These are phyloP conservation scores for Populus hybrid DNA, from an alignment of 441 rosid species.

Conservation along the genomic window DNA sequence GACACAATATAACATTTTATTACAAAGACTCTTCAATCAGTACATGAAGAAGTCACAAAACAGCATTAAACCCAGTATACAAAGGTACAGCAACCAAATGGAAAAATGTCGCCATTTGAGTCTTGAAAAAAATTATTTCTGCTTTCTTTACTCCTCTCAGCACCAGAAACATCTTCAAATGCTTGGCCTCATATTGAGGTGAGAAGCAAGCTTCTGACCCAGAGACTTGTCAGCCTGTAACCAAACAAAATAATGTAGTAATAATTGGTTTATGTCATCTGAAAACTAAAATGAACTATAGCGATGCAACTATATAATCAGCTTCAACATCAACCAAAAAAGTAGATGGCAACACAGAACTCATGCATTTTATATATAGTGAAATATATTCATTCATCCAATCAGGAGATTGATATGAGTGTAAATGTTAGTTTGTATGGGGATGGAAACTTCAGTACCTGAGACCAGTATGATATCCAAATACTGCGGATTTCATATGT, in stretches of 20 bases:
- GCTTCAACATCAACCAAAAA: not conserved
- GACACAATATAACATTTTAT: not conserved
- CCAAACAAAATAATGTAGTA: not conserved
- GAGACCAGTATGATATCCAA: conserved; percentile 85
- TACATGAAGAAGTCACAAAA: not conserved
- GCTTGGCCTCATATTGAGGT: conserved; percentile 67
- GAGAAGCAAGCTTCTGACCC: conserved; percentile 73
- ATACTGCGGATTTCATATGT: conserved; percentile 79
- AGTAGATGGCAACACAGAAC: not conserved
- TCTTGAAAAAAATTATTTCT: not conserved
- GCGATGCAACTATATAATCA: not conserved
- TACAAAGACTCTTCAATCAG: not conserved
- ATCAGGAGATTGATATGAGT: not conserved
- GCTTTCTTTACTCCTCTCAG: not conserved
- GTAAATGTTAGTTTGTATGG: not conserved
- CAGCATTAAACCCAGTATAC: not conserved
- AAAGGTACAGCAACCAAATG: not conserved
- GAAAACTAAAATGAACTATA: not conserved
- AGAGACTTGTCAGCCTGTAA: conserved; percentile 63
- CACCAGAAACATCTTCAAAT: conserved; percentile 33
- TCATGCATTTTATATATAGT: not conserved
- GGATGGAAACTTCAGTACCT: conserved; percentile 38
- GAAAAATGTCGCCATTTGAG: not conserved
- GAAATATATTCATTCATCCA: not conserved
- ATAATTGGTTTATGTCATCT: not conserved